Percentiles rank a stretch among this genome's conserved stretches.
phyloP scores from a whole-genome alignment of 1,284 basidiomycete species.

The Trametes sp. region DNA sequence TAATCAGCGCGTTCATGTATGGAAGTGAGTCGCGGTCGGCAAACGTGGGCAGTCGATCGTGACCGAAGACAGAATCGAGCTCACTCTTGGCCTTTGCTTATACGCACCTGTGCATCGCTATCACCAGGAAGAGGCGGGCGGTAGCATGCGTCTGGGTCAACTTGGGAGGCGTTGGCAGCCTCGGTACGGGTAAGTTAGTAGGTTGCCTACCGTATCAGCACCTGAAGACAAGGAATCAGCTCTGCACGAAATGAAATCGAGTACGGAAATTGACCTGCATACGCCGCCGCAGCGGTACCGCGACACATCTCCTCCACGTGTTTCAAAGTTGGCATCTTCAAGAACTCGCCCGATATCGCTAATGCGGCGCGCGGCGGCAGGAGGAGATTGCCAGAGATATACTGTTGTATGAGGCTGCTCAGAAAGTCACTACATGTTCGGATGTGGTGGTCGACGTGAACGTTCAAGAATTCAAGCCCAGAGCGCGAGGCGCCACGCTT shows the following conservation, averaged over 20 bases:
- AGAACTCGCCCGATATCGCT: slow-evolving; percentile 7
- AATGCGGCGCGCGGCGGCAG: too few species aligned
- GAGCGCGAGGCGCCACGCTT: too few species aligned
- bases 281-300: slow-evolving; percentile 10
- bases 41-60: slow-evolving; percentile 13
- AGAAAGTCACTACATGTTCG: too few species aligned
- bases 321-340: neutral
- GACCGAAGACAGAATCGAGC: slow-evolving; percentile 12
- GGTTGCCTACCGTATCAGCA: slow-evolving; percentile 32
- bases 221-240: slow-evolving; percentile 12
- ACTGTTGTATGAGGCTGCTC: too few species aligned
- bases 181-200: neutral
- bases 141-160: neutral
- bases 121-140: slow-evolving; percentile 9
- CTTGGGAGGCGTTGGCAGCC: neutral
- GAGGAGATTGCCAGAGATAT: too few species aligned
- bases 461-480: too few species aligned
- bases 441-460: too few species aligned
- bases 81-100: slow-evolving; percentile 12
- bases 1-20: slow-evolving; percentile 16
- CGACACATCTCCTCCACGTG: slow-evolving; percentile 1
- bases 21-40: slow-evolving; percentile 13
- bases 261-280: slow-evolving; percentile 1
- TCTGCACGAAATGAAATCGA: neutral
- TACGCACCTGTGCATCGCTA: slow-evolving; percentile 7